Evolutionary conservation across 306 rosid species (phyloP).

Genomic region (Datisca glomerata): DNA sequence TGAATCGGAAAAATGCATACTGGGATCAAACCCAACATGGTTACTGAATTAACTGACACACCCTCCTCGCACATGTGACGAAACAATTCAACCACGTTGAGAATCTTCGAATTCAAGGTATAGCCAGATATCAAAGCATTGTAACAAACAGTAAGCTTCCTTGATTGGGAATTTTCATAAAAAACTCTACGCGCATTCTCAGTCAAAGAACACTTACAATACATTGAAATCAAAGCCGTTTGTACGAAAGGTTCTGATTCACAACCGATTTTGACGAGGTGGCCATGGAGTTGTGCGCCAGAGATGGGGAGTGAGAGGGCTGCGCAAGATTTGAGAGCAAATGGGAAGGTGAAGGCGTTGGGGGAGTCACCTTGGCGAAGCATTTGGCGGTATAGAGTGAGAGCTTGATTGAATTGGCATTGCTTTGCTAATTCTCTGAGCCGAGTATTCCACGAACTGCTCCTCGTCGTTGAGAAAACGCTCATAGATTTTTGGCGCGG

Average conservation of each 20-base stretch:
- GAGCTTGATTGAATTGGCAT: constrained; percentile 42
- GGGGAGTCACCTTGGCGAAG: constrained; percentile 61
- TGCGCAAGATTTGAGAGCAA: constrained; percentile 76
- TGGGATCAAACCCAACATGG: constrained; percentile 60
- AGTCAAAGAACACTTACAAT: constrained; percentile 23
- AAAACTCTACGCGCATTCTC: constrained; percentile 56
- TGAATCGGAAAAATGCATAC: constrained; percentile 30
- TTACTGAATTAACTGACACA: constrained; percentile 34
- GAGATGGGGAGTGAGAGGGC: constrained; percentile 41
- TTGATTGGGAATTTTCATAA: constrained; percentile 33
- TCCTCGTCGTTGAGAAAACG: constrained; percentile 5
- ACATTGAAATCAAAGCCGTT: constrained; percentile 59
- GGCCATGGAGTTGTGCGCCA: constrained; percentile 56
- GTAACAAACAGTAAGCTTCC: constrained; percentile 37
- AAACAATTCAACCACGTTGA: constrained; percentile 35
- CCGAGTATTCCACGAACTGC: constrained; percentile 52
- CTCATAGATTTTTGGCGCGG: constrained; percentile 14
- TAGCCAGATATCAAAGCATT: constrained; percentile 75
- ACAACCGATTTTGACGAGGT: constrained; percentile 59
- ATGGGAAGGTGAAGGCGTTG: constrained; percentile 70
- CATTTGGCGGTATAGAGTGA: constrained; percentile 54
- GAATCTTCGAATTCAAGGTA: constrained; percentile 25
- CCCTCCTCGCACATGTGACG: constrained; percentile 38
- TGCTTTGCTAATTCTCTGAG: constrained; percentile 57
- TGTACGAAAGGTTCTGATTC: constrained; percentile 62